Base-by-base conservation (phyloP, 2,329 filamentous ascomycete species). In the Curvularia spicifera region DNA sequence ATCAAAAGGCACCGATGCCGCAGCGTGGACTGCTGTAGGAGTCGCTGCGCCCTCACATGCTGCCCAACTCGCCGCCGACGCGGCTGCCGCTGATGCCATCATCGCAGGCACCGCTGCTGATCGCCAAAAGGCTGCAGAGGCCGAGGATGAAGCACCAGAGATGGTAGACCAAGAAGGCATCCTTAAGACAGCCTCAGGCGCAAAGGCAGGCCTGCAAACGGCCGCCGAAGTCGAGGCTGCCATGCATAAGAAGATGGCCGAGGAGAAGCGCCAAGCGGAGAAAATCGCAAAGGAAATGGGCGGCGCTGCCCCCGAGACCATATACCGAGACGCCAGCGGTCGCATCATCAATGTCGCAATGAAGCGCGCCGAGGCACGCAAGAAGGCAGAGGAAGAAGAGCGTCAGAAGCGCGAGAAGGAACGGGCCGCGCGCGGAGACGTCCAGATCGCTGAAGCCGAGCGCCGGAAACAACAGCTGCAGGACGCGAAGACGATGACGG, bases 281-380 rank as follows among this genome's bases (percentile, higher is more conserved):
- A 76, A 79, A 33, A 72, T 61, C 13, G 69, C 67, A 35, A 75
- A 69, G 48, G 71, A 76, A 43, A 76, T 75, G 46, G 79, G 75
- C 0, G 74, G 78, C 56, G 85, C 64, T 6, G 67, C 70, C 5
- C 66, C 66, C 39, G 92, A 97, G 78, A 96, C 94, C 0, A 93
- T 97, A 24, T 97, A 98, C 76, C 90, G 95, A 68, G 95, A 99
- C 78, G 95, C 96, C 10, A 95, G 91, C 3, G 95, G 95, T 12
- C 86, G 93, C n/a, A 89, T 96, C 54, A 93, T 99, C 63, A 96
- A 99, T 71, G 86, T 98, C 24, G 88, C 89, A 18, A 91, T 97
- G 90, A 92, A 91, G 77, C 86, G 93, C 24, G 93, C 92, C 20
- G 93, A 97, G 76, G 89, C 91, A 50, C 85, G 91, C n/a, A 85